Evolutionary conservation across 83 land plant genomes (phyloP).

Genomic region (Isoetes engelmannii): DNA sequence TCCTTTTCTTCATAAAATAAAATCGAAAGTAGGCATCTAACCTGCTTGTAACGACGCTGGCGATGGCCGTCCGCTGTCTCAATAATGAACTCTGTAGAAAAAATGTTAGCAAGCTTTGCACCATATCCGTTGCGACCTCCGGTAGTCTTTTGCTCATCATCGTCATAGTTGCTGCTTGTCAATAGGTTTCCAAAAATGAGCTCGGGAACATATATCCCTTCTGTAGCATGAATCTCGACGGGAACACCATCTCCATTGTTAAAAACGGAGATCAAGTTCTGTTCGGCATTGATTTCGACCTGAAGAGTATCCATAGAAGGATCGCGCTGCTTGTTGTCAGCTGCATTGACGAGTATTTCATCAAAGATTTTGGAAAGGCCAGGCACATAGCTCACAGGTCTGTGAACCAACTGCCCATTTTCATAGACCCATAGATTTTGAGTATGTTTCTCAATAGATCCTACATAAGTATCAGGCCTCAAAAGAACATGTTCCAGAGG

Average conservation of each 20-base stretch:
- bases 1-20: not conserved
- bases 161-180: constrained; percentile 95
- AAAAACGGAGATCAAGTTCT: constrained; percentile 66
- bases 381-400: constrained; percentile 62
- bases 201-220: constrained; percentile 94
- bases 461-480: constrained; percentile 94
- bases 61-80: constrained; percentile 95
- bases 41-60: constrained; percentile 87
- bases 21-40: constrained; percentile 15
- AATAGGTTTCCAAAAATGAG: constrained; percentile 87
- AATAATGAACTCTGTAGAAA: constrained; percentile 89
- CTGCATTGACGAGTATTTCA: constrained; percentile 94
- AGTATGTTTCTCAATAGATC: constrained; percentile 88
- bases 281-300: constrained; percentile 59
- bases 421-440: constrained; percentile 83
- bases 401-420: constrained; percentile 46
- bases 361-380: constrained; percentile 98
- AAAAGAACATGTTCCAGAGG: constrained; percentile 96
- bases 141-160: constrained; percentile 84
- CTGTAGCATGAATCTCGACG: constrained; percentile 83
- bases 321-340: constrained; percentile 94
- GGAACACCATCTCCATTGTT: constrained; percentile 97
- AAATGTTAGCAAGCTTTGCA: constrained; percentile 84
- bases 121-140: constrained; percentile 99
- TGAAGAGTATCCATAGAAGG: constrained; percentile 55